Conservation (phyloP, 1,284 basidiomycete species). For the Trichosporon coremiiforme region DNA sequence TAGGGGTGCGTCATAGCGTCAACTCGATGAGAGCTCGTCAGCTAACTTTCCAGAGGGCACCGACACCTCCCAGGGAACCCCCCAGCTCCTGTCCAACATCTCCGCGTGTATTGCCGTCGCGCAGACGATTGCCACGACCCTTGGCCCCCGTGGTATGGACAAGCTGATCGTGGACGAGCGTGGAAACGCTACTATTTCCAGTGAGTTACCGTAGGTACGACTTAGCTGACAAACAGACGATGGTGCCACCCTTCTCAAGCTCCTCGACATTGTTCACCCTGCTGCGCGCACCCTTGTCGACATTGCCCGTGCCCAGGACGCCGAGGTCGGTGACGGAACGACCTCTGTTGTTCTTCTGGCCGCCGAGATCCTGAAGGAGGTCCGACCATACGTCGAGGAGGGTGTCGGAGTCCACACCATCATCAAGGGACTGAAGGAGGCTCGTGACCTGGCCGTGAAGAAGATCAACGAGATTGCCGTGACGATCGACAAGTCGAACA, state of each 20-base stretch:
- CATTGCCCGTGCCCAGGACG: conserved; percentile 96
- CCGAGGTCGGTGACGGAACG: conserved; percentile 97
- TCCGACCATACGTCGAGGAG: conserved; percentile 90
- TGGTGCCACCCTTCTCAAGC: conserved; percentile 95
- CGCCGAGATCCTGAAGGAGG: conserved; percentile 91
- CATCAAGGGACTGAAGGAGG: conserved; percentile 92
- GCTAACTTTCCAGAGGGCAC: conserved; percentile 71
- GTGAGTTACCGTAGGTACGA: no score
- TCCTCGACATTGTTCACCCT: conserved; percentile 96
- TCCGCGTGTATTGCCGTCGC: conserved; percentile 89
- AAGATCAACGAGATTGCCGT: conserved; percentile 89
- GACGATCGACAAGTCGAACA: conserved; percentile 84
- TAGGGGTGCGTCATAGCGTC: conserved; percentile 56
- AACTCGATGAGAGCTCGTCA: not conserved
- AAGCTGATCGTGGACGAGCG: conserved; percentile 88
- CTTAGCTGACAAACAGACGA: conserved; percentile 64
- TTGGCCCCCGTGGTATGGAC: conserved; percentile 99
- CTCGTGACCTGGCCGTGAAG: conserved; percentile 80
- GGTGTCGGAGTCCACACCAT: conserved; percentile 97
- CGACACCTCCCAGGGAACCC: conserved; percentile 92
- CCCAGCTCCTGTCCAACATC: conserved; percentile 94
- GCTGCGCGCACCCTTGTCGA: conserved; percentile 95
- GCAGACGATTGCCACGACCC: conserved; percentile 85
- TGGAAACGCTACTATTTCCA: conserved; percentile 95
- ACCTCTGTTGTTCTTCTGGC: conserved; percentile 94